phyloP scores from a whole-genome alignment of 1,284 basidiomycete genomes.

The Pseudozyma sp. region DNA sequence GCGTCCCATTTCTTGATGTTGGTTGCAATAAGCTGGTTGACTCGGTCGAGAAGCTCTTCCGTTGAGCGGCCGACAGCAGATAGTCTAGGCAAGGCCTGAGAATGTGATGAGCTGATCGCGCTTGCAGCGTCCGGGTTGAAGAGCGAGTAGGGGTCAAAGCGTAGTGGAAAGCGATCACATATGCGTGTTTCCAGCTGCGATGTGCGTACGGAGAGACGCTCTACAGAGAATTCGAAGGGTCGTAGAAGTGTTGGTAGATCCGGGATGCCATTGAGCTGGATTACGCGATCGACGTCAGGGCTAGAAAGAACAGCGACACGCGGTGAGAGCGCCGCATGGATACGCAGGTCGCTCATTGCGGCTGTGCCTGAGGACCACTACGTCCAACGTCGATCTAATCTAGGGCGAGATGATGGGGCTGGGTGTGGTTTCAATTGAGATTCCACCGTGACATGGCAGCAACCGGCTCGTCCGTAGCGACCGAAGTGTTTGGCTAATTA shows the following conservation, averaged over 20 bases:
- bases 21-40: constrained; percentile 50
- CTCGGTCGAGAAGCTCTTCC: constrained; percentile 46
- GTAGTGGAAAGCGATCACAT: constrained; percentile 58
- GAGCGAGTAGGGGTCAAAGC: constrained; percentile 55
- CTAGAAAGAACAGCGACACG: constrained; percentile 61
- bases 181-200: constrained; percentile 60
- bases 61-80: constrained; percentile 18
- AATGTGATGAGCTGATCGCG: constrained; percentile 9
- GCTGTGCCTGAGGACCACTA: not conserved
- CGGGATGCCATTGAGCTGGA: constrained; percentile 48
- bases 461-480: not conserved
- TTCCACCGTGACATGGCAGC: constrained; percentile 5
- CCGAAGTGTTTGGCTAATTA: not conserved
- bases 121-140: constrained; percentile 41
- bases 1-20: constrained; percentile 54
- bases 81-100: constrained; percentile 16
- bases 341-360: constrained; percentile 42
- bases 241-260: constrained; percentile 59
- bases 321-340: constrained; percentile 61
- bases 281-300: constrained; percentile 53
- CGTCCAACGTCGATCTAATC: no score
- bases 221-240: constrained; percentile 57
- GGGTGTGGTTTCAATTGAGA: not conserved
- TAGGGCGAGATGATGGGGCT: not conserved
- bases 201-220: constrained; percentile 58